These are phyloP conservation scores for Akanthomyces muscarius DNA, from an alignment of 2,329 filamentous ascomycete genomes.

Conservation along the genomic window DNA sequence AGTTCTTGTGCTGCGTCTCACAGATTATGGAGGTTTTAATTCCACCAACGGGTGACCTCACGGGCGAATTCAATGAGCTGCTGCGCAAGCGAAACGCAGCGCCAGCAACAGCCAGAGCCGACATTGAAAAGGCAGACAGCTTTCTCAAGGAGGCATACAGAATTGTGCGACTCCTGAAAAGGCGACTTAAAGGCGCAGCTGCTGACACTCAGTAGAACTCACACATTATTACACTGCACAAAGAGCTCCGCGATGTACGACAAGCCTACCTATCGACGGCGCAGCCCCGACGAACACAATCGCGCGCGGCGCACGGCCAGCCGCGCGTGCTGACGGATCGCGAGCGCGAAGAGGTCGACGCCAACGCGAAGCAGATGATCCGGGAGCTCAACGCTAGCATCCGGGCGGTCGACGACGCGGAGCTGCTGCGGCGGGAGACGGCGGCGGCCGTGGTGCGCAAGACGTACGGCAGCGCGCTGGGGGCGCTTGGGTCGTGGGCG, in stretches of 20 bases:
- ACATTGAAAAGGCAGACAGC: conserved; percentile 62
- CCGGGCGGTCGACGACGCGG: conserved; percentile 72
- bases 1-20: not conserved
- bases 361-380: conserved; percentile 78
- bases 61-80: conserved; percentile 63
- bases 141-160: conserved; percentile 93
- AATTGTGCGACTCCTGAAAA: conserved; percentile 58
- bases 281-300: conserved; percentile 55
- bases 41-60: conserved; percentile 53
- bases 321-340: conserved; percentile 65
- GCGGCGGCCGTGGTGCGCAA: conserved; percentile 66
- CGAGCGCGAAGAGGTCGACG: conserved; percentile 82
- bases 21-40: conserved; percentile 6
- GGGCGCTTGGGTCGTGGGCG: conserved; percentile 61
- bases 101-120: conserved; percentile 41
- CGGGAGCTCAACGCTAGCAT: conserved; percentile 82
- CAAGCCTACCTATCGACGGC: conserved; percentile 87
- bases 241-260: conserved; percentile 77
- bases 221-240: conserved; percentile 75
- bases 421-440: conserved; percentile 75
- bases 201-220: conserved; percentile 57
- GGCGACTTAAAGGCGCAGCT: conserved; percentile 4
- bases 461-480: conserved; percentile 63
- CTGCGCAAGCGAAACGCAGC: conserved; percentile 56
- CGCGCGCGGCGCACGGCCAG: conserved; percentile 42